These are phyloP conservation scores for Furculomyces boomerangus DNA, from an alignment of 371 early-diverging fungal genomes.

Conservation along the genomic window DNA sequence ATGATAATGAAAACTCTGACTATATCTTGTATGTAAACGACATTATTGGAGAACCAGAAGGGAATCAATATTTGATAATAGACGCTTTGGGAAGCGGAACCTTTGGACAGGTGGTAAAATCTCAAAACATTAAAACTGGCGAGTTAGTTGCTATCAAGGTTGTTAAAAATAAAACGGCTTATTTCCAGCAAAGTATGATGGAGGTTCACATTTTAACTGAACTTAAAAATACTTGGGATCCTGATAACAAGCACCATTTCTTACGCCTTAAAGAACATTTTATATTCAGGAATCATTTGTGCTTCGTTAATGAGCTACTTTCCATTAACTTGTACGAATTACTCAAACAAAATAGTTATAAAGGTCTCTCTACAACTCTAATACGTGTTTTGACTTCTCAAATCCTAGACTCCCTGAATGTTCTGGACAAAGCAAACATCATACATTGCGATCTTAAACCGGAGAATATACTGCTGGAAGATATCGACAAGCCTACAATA, in stretches of 20 bases:
- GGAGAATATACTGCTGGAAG: conserved; percentile 85
- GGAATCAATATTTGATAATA: conserved; percentile 72
- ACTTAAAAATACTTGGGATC: conserved; percentile 53
- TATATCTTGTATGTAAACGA: conserved; percentile 91
- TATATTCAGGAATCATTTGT: conserved; percentile 77
- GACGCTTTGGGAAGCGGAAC: conserved; percentile 93
- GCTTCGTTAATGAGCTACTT: conserved; percentile 87
- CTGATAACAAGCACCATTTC: conserved; percentile 61
- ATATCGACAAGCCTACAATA: conserved; percentile 56
- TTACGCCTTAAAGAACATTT: conserved; percentile 66
- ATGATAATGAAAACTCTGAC: conserved; percentile 84
- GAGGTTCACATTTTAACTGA: conserved; percentile 78
- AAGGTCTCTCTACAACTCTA: conserved; percentile 64
- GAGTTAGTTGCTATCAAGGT: conserved; percentile 90
- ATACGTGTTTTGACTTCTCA: conserved; percentile 71
- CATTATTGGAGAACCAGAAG: conserved; percentile 62
- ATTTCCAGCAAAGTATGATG: conserved; percentile 78
- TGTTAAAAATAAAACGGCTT: conserved; percentile 84
- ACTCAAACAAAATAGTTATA: conserved; percentile 75
- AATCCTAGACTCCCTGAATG: conserved; percentile 67
- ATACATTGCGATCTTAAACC: conserved; percentile 99
- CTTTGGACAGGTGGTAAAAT: conserved; percentile 96
- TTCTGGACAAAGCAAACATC: conserved; percentile 62
- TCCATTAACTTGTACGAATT: conserved; percentile 87
- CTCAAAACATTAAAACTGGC: conserved; percentile 61